A percentile compares a stretch with the other conserved stretches of the same genome.
phyloP scores from a whole-genome alignment of 106 monocot species.

The Vanilla planifolia region DNA sequence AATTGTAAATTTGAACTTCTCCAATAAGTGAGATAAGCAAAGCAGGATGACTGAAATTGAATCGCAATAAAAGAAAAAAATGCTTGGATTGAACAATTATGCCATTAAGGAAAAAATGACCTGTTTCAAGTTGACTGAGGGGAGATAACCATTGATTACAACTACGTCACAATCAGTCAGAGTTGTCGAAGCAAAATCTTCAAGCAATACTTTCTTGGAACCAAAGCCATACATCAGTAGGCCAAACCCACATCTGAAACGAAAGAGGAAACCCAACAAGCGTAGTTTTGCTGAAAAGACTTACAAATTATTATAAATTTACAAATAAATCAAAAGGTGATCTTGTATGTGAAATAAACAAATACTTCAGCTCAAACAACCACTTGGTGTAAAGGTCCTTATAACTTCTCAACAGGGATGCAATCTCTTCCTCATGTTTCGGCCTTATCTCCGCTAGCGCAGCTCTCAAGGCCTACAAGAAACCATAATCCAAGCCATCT shows the following conservation, averaged over 20 bases:
- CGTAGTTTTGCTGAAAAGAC: not conserved
- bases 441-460: conserved; percentile 14
- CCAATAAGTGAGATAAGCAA: too few species aligned
- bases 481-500: not conserved
- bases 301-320: too few species aligned
- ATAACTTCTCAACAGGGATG: conserved; percentile 26
- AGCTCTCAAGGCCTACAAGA: conserved; percentile 34
- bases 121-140: conserved; percentile 75
- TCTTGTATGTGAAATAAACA: not conserved
- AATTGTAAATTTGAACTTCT: too few species aligned
- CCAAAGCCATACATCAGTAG: conserved; percentile 97
- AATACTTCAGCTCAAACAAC: conserved; percentile 72
- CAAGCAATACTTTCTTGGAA: conserved; percentile 85
- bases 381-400: conserved; percentile 51
- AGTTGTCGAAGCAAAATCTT: conserved; percentile 80
- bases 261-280: not conserved
- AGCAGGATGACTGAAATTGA: not conserved
- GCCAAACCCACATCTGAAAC: conserved; percentile 79
- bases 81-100: not conserved
- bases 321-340: not conserved
- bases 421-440: conserved; percentile 42
- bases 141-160: conserved; percentile 95
- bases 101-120: conserved; percentile 15
- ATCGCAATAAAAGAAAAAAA: not conserved
- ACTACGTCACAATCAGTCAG: conserved; percentile 61